Conservation (phyloP, 495 filamentous ascomycete species). For the Parachaetomium inaequale region DNA sequence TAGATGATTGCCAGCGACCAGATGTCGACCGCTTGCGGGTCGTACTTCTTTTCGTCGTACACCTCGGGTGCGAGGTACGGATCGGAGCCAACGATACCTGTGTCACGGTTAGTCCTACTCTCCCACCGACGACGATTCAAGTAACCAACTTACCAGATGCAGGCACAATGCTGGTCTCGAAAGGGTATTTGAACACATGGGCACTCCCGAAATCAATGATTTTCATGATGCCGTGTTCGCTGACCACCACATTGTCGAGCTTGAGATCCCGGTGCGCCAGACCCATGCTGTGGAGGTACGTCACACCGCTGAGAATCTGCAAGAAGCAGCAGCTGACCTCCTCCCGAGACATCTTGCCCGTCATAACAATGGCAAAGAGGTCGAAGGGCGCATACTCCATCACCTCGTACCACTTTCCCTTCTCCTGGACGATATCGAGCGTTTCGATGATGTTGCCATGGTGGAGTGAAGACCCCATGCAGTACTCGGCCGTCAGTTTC, state of each 20-base stretch:
- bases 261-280: slow-evolving; percentile 95
- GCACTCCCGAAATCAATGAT: slow-evolving; percentile 99
- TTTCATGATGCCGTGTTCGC: slow-evolving; percentile 97
- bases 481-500: slow-evolving; percentile 99
- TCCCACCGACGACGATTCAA: not conserved
- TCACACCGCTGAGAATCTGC: slow-evolving; percentile 93
- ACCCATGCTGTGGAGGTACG: slow-evolving; percentile 95
- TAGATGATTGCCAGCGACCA: slow-evolving; percentile 99
- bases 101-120: slow-evolving; percentile 12
- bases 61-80: slow-evolving; percentile 97
- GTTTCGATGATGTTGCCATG: slow-evolving; percentile 99
- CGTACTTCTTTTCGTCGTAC: slow-evolving; percentile 90
- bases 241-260: slow-evolving; percentile 97
- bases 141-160: slow-evolving; percentile 67
- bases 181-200: slow-evolving; percentile 94
- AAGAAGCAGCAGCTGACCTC: slow-evolving; percentile 88
- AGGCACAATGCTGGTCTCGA: slow-evolving; percentile 84
- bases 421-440: slow-evolving; percentile 93
- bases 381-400: slow-evolving; percentile 99
- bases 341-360: slow-evolving; percentile 91
- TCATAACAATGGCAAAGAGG: slow-evolving; percentile 98
- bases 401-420: slow-evolving; percentile 93
- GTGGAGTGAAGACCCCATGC: slow-evolving; percentile 93
- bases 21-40: slow-evolving; percentile 89
- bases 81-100: slow-evolving; percentile 96